Evolutionary conservation across 345 rosid genomes (phyloP), one percentile per base, ranked within the genome.

Genomic region (Gossypium rotundifolium): DNA sequence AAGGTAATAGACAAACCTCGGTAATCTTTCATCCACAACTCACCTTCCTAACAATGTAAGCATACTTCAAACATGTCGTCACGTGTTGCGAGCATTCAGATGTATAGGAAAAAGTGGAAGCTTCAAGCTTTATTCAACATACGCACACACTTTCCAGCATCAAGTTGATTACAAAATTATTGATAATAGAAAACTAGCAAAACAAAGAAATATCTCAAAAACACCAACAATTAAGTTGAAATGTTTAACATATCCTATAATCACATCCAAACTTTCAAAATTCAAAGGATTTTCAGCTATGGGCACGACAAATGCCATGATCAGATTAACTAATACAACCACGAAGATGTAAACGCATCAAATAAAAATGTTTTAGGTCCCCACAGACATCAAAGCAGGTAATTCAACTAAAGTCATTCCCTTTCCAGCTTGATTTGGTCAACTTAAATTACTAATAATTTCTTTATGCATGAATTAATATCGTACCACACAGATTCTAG

Each of bases 21-120:
- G 10, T 9, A n/a, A 23, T 38, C n/a, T 71, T 33, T 42, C 40
- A 38, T 40, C 20, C 33, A 40, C 12, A 58, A 40, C 9, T 57
- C 75, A 59, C 54, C 57, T 45, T 59, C 52, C 75, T 45, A 45
- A 60, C 51, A 5, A 71, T 8, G 66, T 11, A 72, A 68, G 44
- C 58, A 68, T 14, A 25, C 40, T 25, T 16, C 13, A 14, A 68
- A 2, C 3, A 53, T 53, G 20, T 48, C 42, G 33, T 48, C 16
- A 25, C 0, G 53, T 44, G 45, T 12, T n/a, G 11, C 2, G n/a
- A 64, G 68, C 49, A 40, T 42, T 20, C 29, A 12, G 29, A 10
- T 40, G 42, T 18, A 65, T 65, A 40, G 27, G 52, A 22, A 20
- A 45, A 45, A 7, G 9, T 66, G n/a, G n/a, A 66, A 66, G 22